phyloP scores from a whole-genome alignment of 179 eudicot genomes.

The Pouteria campechiana region DNA sequence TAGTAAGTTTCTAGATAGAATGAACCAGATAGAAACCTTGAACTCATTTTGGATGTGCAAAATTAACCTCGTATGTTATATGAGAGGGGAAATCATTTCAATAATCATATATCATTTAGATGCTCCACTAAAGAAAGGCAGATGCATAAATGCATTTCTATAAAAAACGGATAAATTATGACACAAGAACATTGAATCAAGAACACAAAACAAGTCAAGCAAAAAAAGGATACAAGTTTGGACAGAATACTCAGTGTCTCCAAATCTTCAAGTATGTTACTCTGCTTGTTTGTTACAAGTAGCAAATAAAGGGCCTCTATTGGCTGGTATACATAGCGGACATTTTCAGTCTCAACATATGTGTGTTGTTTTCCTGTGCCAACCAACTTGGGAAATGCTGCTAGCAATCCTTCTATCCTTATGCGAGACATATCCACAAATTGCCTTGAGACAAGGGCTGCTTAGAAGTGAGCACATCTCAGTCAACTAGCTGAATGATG shows the following conservation, averaged over 20 bases:
- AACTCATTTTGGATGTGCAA: no score
- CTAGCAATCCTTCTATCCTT: conserved; percentile 84
- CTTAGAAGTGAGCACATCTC: conserved; percentile 3
- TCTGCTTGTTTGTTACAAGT: conserved; percentile 90
- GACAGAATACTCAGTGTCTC: conserved; percentile 94
- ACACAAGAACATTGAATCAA: no score
- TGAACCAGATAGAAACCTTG: no score
- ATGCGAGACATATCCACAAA: conserved; percentile 93
- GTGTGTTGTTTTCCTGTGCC: conserved; percentile 98
- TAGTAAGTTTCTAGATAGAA: no score
- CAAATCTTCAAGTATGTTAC: conserved; percentile 98
- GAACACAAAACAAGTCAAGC: background rate
- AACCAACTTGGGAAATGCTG: conserved; percentile 91
- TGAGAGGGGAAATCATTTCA: no score
- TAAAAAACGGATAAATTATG: no score
- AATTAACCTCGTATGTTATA: no score
- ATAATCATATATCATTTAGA: no score
- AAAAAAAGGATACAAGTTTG: conserved; percentile 69
- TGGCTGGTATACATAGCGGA: conserved; percentile 95
- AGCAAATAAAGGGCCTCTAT: conserved; percentile 76
- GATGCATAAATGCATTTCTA: no score
- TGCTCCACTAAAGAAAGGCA: no score
- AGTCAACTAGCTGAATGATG: background rate
- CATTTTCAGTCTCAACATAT: conserved; percentile 92
- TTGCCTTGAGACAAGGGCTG: conserved; percentile 95